These are phyloP conservation scores for Vicia faba DNA, from an alignment of 306 rosid species.

Conservation along the genomic window DNA sequence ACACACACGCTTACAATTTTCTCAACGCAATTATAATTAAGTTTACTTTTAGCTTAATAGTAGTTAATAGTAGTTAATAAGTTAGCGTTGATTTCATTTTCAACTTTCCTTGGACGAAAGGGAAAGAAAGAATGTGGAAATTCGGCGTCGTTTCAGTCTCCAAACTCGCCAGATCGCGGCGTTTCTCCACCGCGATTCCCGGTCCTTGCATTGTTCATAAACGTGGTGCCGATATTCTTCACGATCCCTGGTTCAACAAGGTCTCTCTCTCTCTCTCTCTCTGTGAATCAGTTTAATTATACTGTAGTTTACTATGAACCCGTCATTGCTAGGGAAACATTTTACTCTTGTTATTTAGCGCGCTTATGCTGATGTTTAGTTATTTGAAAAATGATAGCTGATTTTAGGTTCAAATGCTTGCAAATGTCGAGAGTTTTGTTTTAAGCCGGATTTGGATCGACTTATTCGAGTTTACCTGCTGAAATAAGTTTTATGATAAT, in stretches of 20 bases:
- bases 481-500: too few species aligned
- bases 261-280: conserved; percentile 37
- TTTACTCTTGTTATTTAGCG: too few species aligned
- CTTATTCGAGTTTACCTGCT: too few species aligned
- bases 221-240: conserved; percentile 99
- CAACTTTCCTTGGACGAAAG: not conserved
- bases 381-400: too few species aligned
- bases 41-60: not conserved
- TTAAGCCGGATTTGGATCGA: too few species aligned
- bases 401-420: too few species aligned
- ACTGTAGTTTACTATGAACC: not conserved
- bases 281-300: not conserved
- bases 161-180: conserved; percentile 60
- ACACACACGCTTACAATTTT: not conserved
- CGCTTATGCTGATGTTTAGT: too few species aligned
- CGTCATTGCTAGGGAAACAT: too few species aligned
- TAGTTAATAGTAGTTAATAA: not conserved
- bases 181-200: conserved; percentile 79
- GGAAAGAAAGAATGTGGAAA: conserved; percentile 64
- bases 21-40: not conserved
- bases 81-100: not conserved
- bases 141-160: conserved; percentile 62
- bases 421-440: too few species aligned
- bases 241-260: conserved; percentile 99
- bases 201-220: conserved; percentile 93